Percentiles rank a stretch among this genome's conserved stretches.
phyloP scores from a whole-genome alignment of 2,329 filamentous ascomycete genomes.

The Monilinia aucupariae region DNA sequence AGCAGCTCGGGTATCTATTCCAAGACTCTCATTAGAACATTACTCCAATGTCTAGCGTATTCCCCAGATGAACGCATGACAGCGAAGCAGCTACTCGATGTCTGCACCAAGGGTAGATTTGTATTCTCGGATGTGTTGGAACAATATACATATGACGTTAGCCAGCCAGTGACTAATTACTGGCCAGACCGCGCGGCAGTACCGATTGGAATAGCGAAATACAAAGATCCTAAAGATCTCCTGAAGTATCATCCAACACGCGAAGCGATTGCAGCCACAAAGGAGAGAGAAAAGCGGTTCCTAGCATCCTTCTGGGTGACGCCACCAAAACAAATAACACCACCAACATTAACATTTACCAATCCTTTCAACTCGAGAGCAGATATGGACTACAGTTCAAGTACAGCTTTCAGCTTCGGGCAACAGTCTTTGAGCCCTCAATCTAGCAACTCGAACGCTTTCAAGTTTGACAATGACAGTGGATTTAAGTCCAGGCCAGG shows the following conservation, averaged over 20 bases:
- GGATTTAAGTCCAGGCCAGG: neutral
- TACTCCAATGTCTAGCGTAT: constrained; percentile 2
- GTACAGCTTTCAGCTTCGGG: neutral
- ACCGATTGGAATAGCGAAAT: neutral
- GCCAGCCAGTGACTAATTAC: neutral
- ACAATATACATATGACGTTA: neutral
- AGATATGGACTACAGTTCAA: neutral
- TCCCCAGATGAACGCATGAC: neutral
- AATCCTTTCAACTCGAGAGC: neutral
- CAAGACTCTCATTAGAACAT: neutral
- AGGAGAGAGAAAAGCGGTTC: neutral
- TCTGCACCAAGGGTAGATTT: neutral
- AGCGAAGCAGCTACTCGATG: neutral
- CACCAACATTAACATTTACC: neutral
- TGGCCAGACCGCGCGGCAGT: neutral
- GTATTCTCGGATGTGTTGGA: neutral
- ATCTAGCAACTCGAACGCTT: neutral
- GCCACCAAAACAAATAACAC: neutral
- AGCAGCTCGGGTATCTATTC: neutral
- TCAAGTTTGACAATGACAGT: too few species aligned
- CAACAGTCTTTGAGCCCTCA: neutral
- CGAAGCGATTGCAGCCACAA: neutral
- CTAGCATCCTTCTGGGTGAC: neutral
- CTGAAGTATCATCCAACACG: neutral
- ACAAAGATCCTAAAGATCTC: neutral